A percentile compares a stretch with the other conserved stretches of the same genome.
Conservation (phyloP, 1,139 yeast species). For the Debaryomyces sp. region DNA sequence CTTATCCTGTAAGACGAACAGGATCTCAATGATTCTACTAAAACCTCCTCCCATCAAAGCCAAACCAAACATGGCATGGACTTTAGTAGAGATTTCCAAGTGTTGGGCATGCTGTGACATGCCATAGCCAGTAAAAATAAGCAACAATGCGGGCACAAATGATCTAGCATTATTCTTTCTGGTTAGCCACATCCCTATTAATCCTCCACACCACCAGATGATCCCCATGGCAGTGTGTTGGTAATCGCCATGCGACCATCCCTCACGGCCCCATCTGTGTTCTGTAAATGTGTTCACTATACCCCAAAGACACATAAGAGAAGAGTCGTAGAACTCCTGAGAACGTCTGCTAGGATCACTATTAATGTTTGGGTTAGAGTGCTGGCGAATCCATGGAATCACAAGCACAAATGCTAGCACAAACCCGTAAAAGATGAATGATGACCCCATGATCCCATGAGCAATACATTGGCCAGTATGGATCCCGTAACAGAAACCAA, state of each 20-base stretch:
- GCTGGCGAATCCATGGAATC: slow-evolving; percentile 66
- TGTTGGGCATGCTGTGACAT: slow-evolving; percentile 89
- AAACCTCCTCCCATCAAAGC: slow-evolving; percentile 80
- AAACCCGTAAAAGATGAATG: slow-evolving; percentile 80
- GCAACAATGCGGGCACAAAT: slow-evolving; percentile 77
- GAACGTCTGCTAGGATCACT: slow-evolving; percentile 50
- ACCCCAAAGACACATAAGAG: slow-evolving; percentile 86
- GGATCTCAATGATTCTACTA: slow-evolving; percentile 73
- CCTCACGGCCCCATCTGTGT: slow-evolving; percentile 88
- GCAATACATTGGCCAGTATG: slow-evolving; percentile 93
- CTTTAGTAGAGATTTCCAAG: slow-evolving; percentile 74
- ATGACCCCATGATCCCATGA: slow-evolving; percentile 94
- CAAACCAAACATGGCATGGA: slow-evolving; percentile 83
- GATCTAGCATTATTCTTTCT: slow-evolving; percentile 59
- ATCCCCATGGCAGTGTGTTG: slow-evolving; percentile 97
- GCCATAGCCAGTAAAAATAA: slow-evolving; percentile 89
- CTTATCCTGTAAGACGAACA: slow-evolving; percentile 63
- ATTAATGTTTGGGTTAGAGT: slow-evolving; percentile 17
- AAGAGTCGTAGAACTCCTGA: slow-evolving; percentile 85
- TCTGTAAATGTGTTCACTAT: slow-evolving; percentile 93
- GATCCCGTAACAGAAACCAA: slow-evolving; percentile 75
- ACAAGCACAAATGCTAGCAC: slow-evolving; percentile 65
- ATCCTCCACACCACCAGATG: slow-evolving; percentile 94
- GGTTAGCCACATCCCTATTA: slow-evolving; percentile 77
- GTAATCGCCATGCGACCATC: slow-evolving; percentile 88